These are phyloP conservation scores for Botrytis aclada DNA, from an alignment of 2,329 filamentous ascomycete species.

Conservation along the genomic window DNA sequence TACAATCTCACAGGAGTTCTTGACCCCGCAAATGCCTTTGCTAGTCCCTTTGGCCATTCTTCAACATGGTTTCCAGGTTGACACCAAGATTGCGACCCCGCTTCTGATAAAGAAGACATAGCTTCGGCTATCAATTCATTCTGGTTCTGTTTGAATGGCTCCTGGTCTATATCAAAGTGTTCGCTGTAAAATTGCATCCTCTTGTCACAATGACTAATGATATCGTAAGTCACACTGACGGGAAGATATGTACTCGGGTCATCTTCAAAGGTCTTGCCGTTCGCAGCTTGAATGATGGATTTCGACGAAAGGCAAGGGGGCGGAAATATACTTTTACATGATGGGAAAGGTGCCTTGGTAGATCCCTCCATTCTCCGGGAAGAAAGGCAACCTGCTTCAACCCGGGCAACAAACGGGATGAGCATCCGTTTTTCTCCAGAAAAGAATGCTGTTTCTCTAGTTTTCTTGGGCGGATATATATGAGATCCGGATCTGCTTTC, in stretches of 20 bases:
- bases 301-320: not conserved
- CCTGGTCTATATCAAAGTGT: not conserved
- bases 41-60: not conserved
- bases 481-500: not conserved
- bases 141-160: not conserved
- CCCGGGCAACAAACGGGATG: not conserved
- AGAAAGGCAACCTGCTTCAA: not conserved
- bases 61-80: not conserved
- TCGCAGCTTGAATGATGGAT: not conserved
- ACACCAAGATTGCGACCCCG: not conserved
- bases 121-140: not conserved
- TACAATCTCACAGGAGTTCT: not conserved
- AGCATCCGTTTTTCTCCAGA: not conserved
- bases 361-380: no score
- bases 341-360: not conserved
- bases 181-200: not conserved
- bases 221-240: not conserved
- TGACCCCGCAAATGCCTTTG: not conserved
- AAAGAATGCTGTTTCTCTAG: not conserved
- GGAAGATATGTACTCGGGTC: not conserved
- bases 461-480: not conserved
- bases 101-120: not conserved
- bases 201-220: not conserved
- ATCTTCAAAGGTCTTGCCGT: not conserved
- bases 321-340: not conserved